phyloP scores from a whole-genome alignment of 768 basidiomycete species.

The Pulveroboletus sp. region DNA sequence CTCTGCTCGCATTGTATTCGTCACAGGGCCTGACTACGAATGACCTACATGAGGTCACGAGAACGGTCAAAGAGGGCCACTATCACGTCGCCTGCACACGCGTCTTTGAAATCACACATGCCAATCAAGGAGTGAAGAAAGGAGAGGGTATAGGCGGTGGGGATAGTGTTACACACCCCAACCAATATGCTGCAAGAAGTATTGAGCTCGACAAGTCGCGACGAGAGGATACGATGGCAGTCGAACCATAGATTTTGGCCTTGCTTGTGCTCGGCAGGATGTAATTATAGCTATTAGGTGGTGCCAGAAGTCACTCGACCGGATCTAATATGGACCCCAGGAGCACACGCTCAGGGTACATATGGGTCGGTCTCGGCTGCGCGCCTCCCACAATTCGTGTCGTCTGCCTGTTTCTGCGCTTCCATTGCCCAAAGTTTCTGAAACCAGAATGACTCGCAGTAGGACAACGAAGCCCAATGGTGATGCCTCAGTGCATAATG shows the following conservation, averaged over 20 bases:
- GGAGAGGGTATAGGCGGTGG: constrained; percentile 85
- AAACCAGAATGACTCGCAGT: constrained; percentile 21
- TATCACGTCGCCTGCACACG: constrained; percentile 97
- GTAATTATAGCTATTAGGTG: constrained; percentile 1
- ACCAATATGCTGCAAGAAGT: constrained; percentile 77
- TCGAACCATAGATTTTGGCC: constrained; percentile 21
- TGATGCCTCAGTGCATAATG: constrained; percentile 1
- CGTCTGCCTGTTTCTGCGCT: constrained; percentile 23
- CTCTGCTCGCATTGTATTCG: constrained; percentile 65
- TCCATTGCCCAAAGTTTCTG: not conserved
- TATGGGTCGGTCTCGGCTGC: constrained; percentile 9
- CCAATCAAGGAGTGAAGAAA: constrained; percentile 64
- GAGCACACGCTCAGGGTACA: not conserved
- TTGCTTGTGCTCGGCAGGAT: not conserved
- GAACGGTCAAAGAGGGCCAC: constrained; percentile 70
- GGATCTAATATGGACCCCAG: constrained; percentile 14
- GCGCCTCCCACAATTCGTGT: constrained; percentile 20
- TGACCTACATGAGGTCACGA: constrained; percentile 81
- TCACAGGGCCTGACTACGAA: constrained; percentile 55
- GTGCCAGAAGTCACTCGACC: constrained; percentile 18
- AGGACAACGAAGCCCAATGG: constrained; percentile 29
- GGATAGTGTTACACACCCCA: constrained; percentile 91
- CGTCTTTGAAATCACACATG: constrained; percentile 93
- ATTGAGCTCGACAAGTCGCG: constrained; percentile 54
- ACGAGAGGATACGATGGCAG: constrained; percentile 43